Conservation (phyloP, 2,329 filamentous ascomycete genomes). For the Colletotrichum spinosum region DNA sequence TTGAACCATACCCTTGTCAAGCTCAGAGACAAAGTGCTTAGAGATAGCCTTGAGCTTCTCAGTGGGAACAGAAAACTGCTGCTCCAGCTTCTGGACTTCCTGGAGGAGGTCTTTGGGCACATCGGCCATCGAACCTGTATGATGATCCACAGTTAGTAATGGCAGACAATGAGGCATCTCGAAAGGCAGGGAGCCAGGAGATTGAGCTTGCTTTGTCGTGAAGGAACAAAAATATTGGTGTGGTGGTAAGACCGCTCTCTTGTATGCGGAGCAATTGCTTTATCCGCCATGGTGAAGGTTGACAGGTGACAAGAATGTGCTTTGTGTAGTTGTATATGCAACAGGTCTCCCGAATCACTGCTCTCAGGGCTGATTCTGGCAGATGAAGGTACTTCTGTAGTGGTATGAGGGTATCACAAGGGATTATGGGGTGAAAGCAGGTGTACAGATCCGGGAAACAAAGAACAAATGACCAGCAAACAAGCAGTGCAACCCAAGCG, state of each 20-base stretch:
- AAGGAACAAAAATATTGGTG: constrained; percentile 31
- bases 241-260: constrained; percentile 38
- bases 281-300: constrained; percentile 32
- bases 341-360: neutral
- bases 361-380: constrained; percentile 6
- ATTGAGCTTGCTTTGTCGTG: constrained; percentile 33
- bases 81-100: constrained; percentile 87
- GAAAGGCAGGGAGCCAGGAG: neutral
- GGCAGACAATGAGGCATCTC: neutral
- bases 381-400: neutral
- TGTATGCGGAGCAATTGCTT: constrained; percentile 37
- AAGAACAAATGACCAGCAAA: constrained; percentile 26
- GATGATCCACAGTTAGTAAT: constrained; percentile 27
- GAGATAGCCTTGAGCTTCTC: constrained; percentile 91
- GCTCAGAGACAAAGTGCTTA: constrained; percentile 87
- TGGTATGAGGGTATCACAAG: constrained; percentile 23
- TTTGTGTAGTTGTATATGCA: neutral
- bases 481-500: constrained; percentile 27
- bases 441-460: constrained; percentile 8
- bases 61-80: constrained; percentile 82
- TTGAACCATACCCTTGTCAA: constrained; percentile 77
- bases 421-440: constrained; percentile 8
- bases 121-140: constrained; percentile 87
- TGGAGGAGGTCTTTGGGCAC: constrained; percentile 84
- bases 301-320: constrained; percentile 8